A percentile compares a stretch with the other conserved stretches of the same genome.
Evolutionary conservation across 2,329 filamentous ascomycete species (phyloP).

Genomic region (Colletotrichum truncatum): DNA sequence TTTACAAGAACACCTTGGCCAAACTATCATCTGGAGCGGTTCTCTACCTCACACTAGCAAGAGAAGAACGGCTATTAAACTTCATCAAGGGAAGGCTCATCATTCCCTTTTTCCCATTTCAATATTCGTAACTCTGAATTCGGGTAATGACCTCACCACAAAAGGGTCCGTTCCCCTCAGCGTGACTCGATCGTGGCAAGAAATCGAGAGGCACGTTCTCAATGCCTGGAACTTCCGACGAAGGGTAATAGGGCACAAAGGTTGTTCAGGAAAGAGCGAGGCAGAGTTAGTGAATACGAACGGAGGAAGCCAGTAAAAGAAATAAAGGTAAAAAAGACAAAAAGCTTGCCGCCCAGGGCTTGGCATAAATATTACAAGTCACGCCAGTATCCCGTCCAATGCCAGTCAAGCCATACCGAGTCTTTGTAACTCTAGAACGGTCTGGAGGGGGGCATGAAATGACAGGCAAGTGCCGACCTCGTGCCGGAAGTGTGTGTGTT

Average conservation of each 20-base stretch:
- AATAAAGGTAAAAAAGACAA: background rate
- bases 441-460: background rate
- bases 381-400: slow-evolving; percentile 5
- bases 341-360: slow-evolving; percentile 7
- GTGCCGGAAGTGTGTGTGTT: background rate
- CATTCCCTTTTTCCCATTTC: background rate
- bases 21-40: too few species aligned
- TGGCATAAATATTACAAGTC: slow-evolving; percentile 27
- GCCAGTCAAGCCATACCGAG: background rate
- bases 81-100: background rate
- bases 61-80: background rate
- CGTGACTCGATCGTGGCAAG: slow-evolving; percentile 7
- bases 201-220: slow-evolving; percentile 6
- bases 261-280: too few species aligned
- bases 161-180: slow-evolving; percentile 1
- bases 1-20: too few species aligned
- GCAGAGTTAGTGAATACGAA: too few species aligned
- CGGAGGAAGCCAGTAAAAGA: too few species aligned
- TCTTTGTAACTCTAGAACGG: background rate
- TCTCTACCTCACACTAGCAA: background rate
- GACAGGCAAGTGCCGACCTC: slow-evolving; percentile 5
- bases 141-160: slow-evolving; percentile 8
- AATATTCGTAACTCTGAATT: background rate
- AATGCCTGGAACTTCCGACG: slow-evolving; percentile 5
- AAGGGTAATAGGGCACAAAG: too few species aligned